phyloP scores from a whole-genome alignment of 1,284 basidiomycete genomes.

The Trichosporon inkin region DNA sequence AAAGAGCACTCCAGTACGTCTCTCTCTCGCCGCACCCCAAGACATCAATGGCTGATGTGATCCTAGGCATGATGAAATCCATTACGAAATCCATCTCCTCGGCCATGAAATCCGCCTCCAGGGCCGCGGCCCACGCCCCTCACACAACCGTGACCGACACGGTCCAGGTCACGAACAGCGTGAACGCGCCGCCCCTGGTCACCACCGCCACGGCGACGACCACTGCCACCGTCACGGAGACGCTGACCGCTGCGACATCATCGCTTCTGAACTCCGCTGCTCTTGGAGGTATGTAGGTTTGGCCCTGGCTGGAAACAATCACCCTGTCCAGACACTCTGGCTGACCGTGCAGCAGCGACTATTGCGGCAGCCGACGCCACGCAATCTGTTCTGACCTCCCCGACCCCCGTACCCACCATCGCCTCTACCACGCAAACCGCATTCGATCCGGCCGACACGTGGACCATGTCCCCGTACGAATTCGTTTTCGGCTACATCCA shows the following conservation, averaged over 20 bases:
- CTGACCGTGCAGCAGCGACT: background rate
- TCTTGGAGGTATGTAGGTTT: no score
- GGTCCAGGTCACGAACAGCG: background rate
- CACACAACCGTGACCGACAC: background rate
- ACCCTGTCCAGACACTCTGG: no score
- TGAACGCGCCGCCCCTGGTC: background rate
- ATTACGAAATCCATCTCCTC: background rate
- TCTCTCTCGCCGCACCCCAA: background rate
- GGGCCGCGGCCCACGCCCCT: background rate
- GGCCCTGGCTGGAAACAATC: no score
- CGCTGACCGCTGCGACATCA: background rate
- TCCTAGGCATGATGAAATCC: background rate
- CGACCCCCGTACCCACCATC: background rate
- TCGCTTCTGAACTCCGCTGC: no score
- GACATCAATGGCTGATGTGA: background rate
- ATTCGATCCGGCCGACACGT: background rate
- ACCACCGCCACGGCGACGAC: background rate
- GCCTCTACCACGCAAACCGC: background rate
- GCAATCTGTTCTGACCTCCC: background rate
- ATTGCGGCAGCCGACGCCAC: background rate
- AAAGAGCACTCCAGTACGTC: background rate
- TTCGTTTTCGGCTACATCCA: conserved; percentile 3
- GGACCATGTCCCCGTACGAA: background rate
- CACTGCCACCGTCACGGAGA: background rate
- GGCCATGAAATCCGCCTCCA: background rate